These are phyloP conservation scores for Boletus fagicola DNA, from an alignment of 768 basidiomycete species.

Conservation along the genomic window DNA sequence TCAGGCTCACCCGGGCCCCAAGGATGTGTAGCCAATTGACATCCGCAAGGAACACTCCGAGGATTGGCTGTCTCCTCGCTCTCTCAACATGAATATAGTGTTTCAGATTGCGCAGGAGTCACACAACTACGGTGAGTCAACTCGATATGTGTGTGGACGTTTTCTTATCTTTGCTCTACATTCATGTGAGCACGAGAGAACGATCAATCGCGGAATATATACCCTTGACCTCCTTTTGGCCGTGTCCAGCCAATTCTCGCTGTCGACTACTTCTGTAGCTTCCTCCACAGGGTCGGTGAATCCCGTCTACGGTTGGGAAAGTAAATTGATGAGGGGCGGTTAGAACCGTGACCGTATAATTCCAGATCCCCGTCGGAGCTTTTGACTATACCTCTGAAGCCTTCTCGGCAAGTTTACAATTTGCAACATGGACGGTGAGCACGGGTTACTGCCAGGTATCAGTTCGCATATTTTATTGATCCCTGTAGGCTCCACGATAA, in stretches of 20 bases:
- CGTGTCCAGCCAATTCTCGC: not conserved
- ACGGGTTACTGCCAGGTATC: not conserved
- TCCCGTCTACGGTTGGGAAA: not conserved
- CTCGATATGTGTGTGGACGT: not conserved
- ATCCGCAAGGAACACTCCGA: not conserved
- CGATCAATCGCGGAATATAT: not conserved
- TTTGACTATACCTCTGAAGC: not conserved
- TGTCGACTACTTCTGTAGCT: not conserved
- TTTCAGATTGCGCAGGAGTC: not conserved
- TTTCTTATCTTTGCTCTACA: not conserved
- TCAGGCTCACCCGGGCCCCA: not conserved
- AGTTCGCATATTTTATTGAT: not conserved
- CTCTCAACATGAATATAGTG: not conserved
- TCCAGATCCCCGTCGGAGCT: not conserved
- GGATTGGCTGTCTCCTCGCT: too few relatives aligned
- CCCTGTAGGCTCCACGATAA: slow-evolving; percentile 1
- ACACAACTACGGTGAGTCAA: not conserved
- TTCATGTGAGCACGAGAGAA: not conserved
- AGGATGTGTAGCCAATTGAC: not conserved
- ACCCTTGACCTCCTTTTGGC: not conserved
- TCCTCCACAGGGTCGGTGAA: not conserved
- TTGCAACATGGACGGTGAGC: not conserved
- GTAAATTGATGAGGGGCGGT: not conserved
- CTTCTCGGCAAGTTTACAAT: not conserved
- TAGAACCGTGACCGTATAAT: not conserved